A percentile compares a stretch with the other conserved stretches of the same genome.
Evolutionary conservation across 176 grass and related monocot genomes (phyloP).

Genomic region (Aegilops tauschii): DNA sequence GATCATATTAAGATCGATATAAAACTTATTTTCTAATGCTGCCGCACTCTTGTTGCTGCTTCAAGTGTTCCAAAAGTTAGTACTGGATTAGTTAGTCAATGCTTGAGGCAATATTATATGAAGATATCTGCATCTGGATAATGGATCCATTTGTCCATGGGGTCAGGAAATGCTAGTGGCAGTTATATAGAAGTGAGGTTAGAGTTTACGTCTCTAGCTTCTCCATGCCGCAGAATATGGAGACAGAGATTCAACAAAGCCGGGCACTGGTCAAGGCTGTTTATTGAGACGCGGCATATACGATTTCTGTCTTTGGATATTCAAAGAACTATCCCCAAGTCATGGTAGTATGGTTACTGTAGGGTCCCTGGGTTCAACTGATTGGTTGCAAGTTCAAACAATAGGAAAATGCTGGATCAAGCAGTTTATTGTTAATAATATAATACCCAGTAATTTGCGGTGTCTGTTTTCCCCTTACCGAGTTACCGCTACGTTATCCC

Average conservation of each 20-base stretch:
- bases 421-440: neutral
- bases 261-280: neutral
- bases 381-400: neutral
- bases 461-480: neutral
- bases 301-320: neutral
- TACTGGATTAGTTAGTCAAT: neutral
- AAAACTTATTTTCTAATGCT: neutral
- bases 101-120: neutral
- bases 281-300: neutral
- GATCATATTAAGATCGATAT: neutral
- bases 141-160: neutral
- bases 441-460: neutral
- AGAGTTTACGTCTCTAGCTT: neutral
- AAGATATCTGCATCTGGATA: neutral
- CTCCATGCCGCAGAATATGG: neutral
- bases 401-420: neutral
- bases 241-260: neutral
- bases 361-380: neutral
- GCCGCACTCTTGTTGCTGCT: neutral
- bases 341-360: neutral
- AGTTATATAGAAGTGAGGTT: neutral
- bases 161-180: neutral
- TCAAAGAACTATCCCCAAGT: neutral
- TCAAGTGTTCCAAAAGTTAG: constrained; percentile 6
- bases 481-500: neutral